Base-by-base conservation (phyloP, 2,329 filamentous ascomycete genomes). In the Eutypella sp. region DNA sequence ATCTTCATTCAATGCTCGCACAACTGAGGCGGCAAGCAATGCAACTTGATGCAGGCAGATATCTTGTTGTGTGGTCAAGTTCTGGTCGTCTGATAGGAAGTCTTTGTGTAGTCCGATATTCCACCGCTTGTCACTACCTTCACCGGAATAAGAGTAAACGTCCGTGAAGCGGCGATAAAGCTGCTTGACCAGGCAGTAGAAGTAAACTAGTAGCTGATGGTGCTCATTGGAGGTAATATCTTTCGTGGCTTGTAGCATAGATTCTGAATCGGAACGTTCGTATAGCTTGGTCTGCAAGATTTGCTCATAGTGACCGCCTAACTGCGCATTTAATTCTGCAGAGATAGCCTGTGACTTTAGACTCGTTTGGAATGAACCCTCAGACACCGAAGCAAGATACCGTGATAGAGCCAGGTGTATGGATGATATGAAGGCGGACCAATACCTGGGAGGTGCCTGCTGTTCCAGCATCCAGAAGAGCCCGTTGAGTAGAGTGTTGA, bases 401-500 rank as follows among this genome's bases (percentile, higher is more conserved):
- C 50, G 40, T 20, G 44, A 31, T 7, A 62, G 27, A 16, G 53
- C 53, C 6, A 57, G 19, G 27, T 58, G 56, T n/a, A 64, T 58
- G 3, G 56, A 52, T 23, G 57, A 53, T 51, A 51, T 69, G 60
- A 40, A 57, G 41, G 20, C 64, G 41, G 49, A 50, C 46, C 55
- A 53, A 38, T 51, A 62, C 33, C 39, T 44, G 43, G 57, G 41
- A 23, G 55, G 25, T 41, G 55, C 44, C 33, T 44, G 34, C 44
- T 54, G 27, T 34, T 54, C 47, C 45, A 62, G 24, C 45, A 60
- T 53, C 42, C 53, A 50, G 29, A 50, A 41, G 11, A 65, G 33
- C 5, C 47, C 52, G 40, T 57, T 48, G 15, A 58, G 33, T 5
- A 76, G 50, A 2, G 62, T 56, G 33, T 63, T 59, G 22, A 66